These are phyloP conservation scores for Aspergillus incahuasiensis DNA, from an alignment of 495 filamentous ascomycete genomes.

Conservation along the genomic window DNA sequence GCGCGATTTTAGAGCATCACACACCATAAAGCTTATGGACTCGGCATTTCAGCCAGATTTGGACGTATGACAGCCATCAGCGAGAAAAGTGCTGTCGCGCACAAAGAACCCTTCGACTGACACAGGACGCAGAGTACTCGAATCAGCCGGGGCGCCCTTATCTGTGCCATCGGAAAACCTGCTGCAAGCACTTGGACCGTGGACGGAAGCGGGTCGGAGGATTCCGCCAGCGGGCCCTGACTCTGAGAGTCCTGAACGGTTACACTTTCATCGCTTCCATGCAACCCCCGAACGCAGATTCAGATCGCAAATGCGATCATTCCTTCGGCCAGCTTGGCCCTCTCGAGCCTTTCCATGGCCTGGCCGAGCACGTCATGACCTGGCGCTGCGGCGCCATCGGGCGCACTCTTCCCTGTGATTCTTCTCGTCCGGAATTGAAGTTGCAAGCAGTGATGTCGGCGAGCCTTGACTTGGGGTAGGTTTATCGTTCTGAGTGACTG, in stretches of 20 bases:
- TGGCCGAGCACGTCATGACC: slow-evolving; percentile 15
- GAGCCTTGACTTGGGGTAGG: not conserved
- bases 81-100: not conserved
- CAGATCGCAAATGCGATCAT: not conserved
- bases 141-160: too few relatives aligned
- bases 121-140: not conserved
- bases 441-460: slow-evolving; percentile 6
- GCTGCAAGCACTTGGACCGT: not conserved
- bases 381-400: not conserved
- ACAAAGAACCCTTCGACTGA: not conserved
- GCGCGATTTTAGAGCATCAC: not conserved
- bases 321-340: not conserved
- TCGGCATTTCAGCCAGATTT: not conserved
- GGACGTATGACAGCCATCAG: not conserved
- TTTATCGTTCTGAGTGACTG: not conserved
- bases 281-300: not conserved
- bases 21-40: not conserved
- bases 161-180: not conserved
- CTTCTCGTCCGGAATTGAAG: not conserved
- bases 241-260: not conserved
- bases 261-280: not conserved
- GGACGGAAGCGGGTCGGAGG: slow-evolving; percentile 7
- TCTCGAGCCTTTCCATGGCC: not conserved
- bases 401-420: not conserved
- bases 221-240: not conserved